Evolutionary conservation across 345 rosid genomes (phyloP), one percentile per base, ranked within the genome.

Genomic region (Lepidium aucheri): DNA sequence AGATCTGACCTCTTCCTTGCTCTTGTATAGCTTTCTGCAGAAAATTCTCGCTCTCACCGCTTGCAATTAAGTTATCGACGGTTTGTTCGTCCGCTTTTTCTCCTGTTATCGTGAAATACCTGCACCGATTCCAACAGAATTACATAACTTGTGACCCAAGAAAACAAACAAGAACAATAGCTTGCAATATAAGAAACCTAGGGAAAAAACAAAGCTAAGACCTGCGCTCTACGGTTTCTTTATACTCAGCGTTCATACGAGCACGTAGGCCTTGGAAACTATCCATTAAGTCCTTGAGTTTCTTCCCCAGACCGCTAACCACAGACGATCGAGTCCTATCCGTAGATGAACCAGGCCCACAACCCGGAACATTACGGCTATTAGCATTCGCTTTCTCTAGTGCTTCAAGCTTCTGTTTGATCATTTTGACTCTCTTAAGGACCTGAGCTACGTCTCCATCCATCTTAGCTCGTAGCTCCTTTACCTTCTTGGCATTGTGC

Each of bases 31-130:
- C 97, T 77, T 83, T 90, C 39, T 90, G 92, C 54, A 93, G 79
- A 68, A 93, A 82, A 35, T 84, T 85, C 56, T 88, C 97, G 38
- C 98, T 88, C 60, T 93, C 91, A 14, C 98, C 98, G 11, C 95
- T 93, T 0, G 77, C 77, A n/a, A 90, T 93, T 64, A 93, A 75
- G 51, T 81, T 82, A 74, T 88, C 96, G 11, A 93, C 77, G 0
- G 87, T 85, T 26, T 93, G 85, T 32, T 86, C 96, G 5, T 90
- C 87, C 0, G 94, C 76, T 61, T 73, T 62, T 67, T 87, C 78
- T 51, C 98, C 97, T 0, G 94, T 93, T 41, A 90, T 80, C 0
- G 95, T 90, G 14, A 85, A 88, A 45, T 88, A 90, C 78, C 97
- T 73, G 6, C 30, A 44, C 9, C 10, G 0, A 10, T 34, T n/a